Evolutionary conservation across 352 stramenopile species (phyloP).

Genomic region (Pythium insidiosum): DNA sequence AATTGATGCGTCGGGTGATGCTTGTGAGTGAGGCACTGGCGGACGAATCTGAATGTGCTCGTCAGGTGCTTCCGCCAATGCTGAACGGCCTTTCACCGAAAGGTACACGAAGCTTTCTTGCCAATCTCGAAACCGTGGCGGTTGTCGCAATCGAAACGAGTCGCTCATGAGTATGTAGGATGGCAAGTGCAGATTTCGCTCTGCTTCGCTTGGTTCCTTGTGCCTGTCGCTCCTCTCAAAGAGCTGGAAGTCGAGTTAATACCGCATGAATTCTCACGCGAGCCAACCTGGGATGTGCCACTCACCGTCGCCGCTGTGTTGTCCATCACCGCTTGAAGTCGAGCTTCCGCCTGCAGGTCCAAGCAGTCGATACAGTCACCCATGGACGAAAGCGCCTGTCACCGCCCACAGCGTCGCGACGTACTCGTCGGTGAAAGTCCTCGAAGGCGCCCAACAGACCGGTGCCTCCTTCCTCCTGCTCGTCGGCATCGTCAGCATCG

Average conservation of each 20-base stretch:
- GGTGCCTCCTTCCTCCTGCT: not conserved
- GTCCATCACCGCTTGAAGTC: conserved; percentile 25
- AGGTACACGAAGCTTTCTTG: conserved; percentile 40
- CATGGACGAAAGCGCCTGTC: not conserved
- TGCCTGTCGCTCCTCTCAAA: not conserved
- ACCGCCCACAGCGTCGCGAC: not conserved
- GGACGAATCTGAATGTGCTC: conserved; percentile 30
- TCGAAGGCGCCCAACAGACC: conserved; percentile 38
- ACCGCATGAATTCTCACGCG: not conserved
- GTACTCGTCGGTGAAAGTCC: conserved; percentile 41
- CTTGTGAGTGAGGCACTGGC: not conserved
- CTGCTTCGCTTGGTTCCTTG: not conserved
- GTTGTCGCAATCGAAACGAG: conserved; percentile 26
- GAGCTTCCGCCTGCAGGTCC: conserved; percentile 25
- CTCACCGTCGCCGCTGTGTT: conserved; percentile 23
- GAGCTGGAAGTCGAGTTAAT: not conserved
- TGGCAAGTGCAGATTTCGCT: conserved; percentile 8
- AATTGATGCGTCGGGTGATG: not conserved
- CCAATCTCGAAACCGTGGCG: conserved; percentile 36
- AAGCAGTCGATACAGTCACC: not conserved
- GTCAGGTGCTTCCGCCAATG: conserved; percentile 17
- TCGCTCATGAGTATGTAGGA: conserved; percentile 44
- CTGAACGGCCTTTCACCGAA: conserved; percentile 17
- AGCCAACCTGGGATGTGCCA: not conserved
- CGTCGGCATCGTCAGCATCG: not conserved